Evolutionary conservation across 306 rosid species (phyloP), one percentile per base, ranked within the genome.

Genomic region (Cyclanthera cordifolia): DNA sequence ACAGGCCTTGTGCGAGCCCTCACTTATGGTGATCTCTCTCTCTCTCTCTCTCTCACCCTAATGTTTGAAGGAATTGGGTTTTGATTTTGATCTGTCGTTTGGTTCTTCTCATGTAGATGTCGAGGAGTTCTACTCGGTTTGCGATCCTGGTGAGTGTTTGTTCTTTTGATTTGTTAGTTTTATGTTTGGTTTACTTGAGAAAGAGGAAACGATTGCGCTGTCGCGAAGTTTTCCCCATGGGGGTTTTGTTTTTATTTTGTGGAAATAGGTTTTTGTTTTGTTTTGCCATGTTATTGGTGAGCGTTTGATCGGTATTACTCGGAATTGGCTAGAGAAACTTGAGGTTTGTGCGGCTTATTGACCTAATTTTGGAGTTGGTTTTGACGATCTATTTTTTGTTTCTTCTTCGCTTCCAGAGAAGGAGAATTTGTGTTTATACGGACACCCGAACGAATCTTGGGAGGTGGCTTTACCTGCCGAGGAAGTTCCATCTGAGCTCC

Each of bases 401-500:
- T 67, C 5, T 46, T 43, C 4, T 55, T 50, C 11, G 41, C 1
- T 41, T 43, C 60, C 74, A 85, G 86, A 82, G 72, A 82, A 85
- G 82, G 88, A 82, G 25, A 81, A 81, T 59, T 55, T 84, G 60
- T 87, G 89, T 71, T 71, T 84, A 72, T 82, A 84, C 43, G 89
- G 86, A 54, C 83, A 84, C 66, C 78, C 84, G 0, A 73, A 82
- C 69, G 89, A 79, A 74, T 34, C 82, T 32, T 85, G 88, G 89
- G 82, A 81, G 70, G 86, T 83, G 74, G 63, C 75, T 69, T 64
- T 77, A 58, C 88, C 88, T 1, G 85, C 88, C 1, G 85, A 85
- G 75, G 83, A 82, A 70, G 88, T 87, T 17, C 88, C 88, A 0
- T 79, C 90, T 0, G 85, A 84, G 79, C 86, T 85, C 68, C 88